Evolutionary conservation across 2,329 filamentous ascomycete genomes (phyloP).

Genomic region (Aplosporella prunicola): DNA sequence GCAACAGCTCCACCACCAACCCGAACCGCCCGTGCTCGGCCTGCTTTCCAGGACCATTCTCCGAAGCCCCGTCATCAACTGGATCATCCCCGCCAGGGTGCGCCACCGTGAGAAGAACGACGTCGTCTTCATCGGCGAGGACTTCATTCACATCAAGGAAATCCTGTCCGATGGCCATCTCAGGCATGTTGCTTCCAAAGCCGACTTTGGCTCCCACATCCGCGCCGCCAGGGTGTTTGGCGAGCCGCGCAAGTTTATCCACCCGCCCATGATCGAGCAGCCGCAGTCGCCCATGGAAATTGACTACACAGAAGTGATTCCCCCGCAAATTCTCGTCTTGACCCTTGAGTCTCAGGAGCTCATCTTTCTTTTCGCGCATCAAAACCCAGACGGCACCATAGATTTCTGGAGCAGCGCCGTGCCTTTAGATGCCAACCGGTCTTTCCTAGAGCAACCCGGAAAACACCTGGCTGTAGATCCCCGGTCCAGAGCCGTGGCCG

Average conservation of each 20-base stretch:
- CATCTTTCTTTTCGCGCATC: conserved; percentile 63
- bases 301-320: conserved; percentile 32
- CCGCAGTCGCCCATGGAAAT: conserved; percentile 24
- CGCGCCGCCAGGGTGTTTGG: conserved; percentile 71
- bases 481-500: conserved; percentile 52
- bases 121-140: conserved; percentile 76
- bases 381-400: conserved; percentile 33
- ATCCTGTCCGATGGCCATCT: conserved; percentile 60
- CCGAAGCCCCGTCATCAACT: conserved; percentile 64
- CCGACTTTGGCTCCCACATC: conserved; percentile 70
- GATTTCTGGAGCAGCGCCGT: conserved; percentile 54
- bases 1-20: conserved; percentile 17
- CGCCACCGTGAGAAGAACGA: conserved; percentile 64
- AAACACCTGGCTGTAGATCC: conserved; percentile 70
- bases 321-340: conserved; percentile 73
- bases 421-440: conserved; percentile 48
- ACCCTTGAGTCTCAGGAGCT: conserved; percentile 64
- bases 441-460: conserved; percentile 47
- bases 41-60: conserved; percentile 71
- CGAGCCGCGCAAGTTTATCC: conserved; percentile 15
- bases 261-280: conserved; percentile 4
- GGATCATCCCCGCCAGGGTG: conserved; percentile 71
- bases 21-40: conserved; percentile 48
- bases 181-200: conserved; percentile 62
- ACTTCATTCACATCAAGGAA: conserved; percentile 73